phyloP scores from a whole-genome alignment of 345 rosid species.

The Bretschneidera sinensis region DNA sequence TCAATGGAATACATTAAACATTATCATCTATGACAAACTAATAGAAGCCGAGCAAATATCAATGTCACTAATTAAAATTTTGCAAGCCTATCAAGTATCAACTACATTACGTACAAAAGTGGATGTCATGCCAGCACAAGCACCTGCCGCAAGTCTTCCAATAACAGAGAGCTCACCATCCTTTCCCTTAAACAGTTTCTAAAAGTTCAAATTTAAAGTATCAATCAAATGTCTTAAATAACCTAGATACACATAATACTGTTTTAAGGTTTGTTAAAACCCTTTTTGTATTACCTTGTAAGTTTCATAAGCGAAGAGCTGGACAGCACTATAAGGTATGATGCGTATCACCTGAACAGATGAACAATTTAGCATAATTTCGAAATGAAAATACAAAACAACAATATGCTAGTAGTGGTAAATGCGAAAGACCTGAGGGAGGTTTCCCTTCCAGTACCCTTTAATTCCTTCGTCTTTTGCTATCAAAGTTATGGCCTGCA shows the following conservation, averaged over 20 bases:
- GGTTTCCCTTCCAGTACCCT: constrained; percentile 99
- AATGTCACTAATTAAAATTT: too few relatives aligned
- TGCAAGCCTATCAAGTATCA: neutral
- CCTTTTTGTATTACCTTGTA: constrained; percentile 55
- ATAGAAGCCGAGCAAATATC: neutral
- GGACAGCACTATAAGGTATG: constrained; percentile 91
- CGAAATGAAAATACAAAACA: constrained; percentile 16
- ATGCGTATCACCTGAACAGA: constrained; percentile 88
- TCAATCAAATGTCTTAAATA: constrained; percentile 12
- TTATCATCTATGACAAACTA: neutral
- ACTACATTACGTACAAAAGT: constrained; percentile 64
- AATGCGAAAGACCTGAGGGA: constrained; percentile 70
- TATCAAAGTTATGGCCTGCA: constrained; percentile 71
- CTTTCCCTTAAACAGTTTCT: constrained; percentile 79
- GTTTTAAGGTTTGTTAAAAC: neutral
- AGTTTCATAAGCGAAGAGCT: constrained; percentile 89
- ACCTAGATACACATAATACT: neutral
- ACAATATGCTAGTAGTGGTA: neutral
- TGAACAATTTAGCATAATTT: constrained; percentile 18
- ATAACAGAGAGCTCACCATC: constrained; percentile 77
- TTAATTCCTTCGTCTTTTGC: constrained; percentile 90
- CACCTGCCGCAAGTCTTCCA: constrained; percentile 96
- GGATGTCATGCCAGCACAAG: constrained; percentile 99
- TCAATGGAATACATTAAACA: neutral
- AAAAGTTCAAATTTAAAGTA: constrained; percentile 23